These are phyloP conservation scores for Eucalyptus regnans DNA, from an alignment of 345 rosid species.

Conservation along the genomic window DNA sequence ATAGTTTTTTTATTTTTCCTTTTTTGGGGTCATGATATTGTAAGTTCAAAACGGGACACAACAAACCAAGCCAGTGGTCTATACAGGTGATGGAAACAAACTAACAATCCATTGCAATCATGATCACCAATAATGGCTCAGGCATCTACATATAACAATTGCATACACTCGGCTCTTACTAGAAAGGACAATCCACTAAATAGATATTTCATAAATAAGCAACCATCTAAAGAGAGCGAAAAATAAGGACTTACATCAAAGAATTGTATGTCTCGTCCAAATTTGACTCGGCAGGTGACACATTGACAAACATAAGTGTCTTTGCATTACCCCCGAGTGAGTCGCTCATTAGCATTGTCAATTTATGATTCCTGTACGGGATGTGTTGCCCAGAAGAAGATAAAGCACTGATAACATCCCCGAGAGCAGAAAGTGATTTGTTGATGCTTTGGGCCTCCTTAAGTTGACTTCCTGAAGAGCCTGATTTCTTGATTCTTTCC, in stretches of 20 bases:
- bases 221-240: background rate
- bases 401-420: slow-evolving; percentile 89
- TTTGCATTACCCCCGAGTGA: slow-evolving; percentile 98
- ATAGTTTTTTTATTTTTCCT: background rate
- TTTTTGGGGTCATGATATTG: background rate
- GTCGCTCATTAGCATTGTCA: slow-evolving; percentile 96
- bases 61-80: background rate
- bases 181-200: background rate
- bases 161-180: background rate
- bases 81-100: background rate
- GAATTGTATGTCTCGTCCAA: slow-evolving; percentile 92
- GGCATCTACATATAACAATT: background rate
- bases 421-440: slow-evolving; percentile 92
- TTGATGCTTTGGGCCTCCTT: slow-evolving; percentile 98
- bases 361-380: slow-evolving; percentile 90
- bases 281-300: slow-evolving; percentile 83
- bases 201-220: background rate
- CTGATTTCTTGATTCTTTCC: slow-evolving; percentile 88
- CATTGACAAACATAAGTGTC: slow-evolving; percentile 92
- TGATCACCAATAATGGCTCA: background rate
- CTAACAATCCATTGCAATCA: background rate
- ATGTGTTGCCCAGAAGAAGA: slow-evolving; percentile 81
- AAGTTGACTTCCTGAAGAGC: slow-evolving; percentile 78
- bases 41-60: background rate
- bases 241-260: slow-evolving; percentile 33